phyloP scores from a whole-genome alignment of 257 asterid genomes.

The Lycium ferocissimum region DNA sequence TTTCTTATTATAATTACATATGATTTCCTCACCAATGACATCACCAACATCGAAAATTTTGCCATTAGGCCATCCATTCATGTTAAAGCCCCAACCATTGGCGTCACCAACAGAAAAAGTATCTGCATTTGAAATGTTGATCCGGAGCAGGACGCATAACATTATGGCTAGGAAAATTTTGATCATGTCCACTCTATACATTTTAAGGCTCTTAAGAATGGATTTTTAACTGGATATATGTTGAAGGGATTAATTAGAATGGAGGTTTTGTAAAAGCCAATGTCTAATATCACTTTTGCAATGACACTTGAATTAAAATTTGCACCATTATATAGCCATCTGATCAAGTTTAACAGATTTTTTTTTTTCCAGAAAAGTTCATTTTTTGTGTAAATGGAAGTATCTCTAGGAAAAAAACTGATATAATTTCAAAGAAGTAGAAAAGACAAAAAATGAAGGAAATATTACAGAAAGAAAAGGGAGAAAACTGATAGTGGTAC shows the following conservation, averaged over 20 bases:
- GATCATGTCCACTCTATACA: background rate
- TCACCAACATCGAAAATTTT: constrained; percentile 31
- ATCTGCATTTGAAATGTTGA: constrained; percentile 25
- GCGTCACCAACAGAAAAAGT: constrained; percentile 44
- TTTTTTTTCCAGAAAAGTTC: too few species aligned
- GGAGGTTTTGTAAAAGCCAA: background rate
- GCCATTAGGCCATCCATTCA: constrained; percentile 48
- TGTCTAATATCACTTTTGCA: background rate
- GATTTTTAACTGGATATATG: background rate
- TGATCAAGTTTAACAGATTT: too few species aligned
- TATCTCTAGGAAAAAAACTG: too few species aligned
- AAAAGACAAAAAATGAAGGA: too few species aligned
- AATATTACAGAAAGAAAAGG: too few species aligned
- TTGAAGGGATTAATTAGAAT: background rate
- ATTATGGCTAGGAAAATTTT: background rate
- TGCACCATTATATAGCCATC: too few species aligned
- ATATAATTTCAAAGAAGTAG: too few species aligned
- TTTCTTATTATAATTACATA: background rate
- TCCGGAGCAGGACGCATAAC: background rate
- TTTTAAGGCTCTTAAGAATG: background rate
- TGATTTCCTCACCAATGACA: constrained; percentile 15
- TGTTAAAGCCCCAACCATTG: constrained; percentile 44
- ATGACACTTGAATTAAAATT: too few species aligned
- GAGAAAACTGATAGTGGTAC: too few species aligned
- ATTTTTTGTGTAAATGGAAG: too few species aligned